These are phyloP conservation scores for Blyttiomyces sp. DNA, from an alignment of 371 early-diverging fungal species.

Conservation along the genomic window DNA sequence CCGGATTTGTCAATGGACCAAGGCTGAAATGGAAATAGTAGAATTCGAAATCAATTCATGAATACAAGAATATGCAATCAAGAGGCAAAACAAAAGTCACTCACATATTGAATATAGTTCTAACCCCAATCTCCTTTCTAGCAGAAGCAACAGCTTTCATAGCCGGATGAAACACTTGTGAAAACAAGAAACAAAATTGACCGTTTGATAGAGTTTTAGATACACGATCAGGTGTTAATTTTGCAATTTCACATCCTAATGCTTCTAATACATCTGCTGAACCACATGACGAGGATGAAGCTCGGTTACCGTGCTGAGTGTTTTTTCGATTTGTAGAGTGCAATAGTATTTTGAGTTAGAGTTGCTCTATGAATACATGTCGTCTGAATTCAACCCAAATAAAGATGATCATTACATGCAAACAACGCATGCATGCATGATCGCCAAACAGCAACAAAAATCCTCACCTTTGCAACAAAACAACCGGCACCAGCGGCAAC, in stretches of 20 bases:
- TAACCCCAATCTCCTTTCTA: slow-evolving; percentile 86
- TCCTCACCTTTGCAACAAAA: slow-evolving; percentile 82
- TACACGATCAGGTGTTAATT: slow-evolving; percentile 64
- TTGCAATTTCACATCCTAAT: slow-evolving; percentile 69
- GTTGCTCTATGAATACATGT: too few species aligned
- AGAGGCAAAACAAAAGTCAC: slow-evolving; percentile 7
- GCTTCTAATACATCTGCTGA: slow-evolving; percentile 92
- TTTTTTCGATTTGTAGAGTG: background rate
- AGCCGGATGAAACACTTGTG: slow-evolving; percentile 88
- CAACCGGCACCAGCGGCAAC: slow-evolving; percentile 93
- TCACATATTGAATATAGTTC: slow-evolving; percentile 86
- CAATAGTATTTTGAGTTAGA: too few species aligned
- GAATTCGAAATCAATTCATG: background rate
- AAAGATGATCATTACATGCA: too few species aligned
- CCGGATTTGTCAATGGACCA: slow-evolving; percentile 91
- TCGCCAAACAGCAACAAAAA: background rate
- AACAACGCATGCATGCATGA: too few species aligned
- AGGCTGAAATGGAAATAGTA: slow-evolving; percentile 40
- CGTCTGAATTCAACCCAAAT: background rate
- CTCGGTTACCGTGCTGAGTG: slow-evolving; percentile 91
- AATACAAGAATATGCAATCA: background rate
- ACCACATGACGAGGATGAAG: slow-evolving; percentile 91
- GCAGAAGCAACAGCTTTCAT: slow-evolving; percentile 78
- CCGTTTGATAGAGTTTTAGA: slow-evolving; percentile 53
- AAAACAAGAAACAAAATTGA: slow-evolving; percentile 89